Evolutionary conservation across 306 rosid species (phyloP).

Genomic region (Cucurbita moschata): DNA sequence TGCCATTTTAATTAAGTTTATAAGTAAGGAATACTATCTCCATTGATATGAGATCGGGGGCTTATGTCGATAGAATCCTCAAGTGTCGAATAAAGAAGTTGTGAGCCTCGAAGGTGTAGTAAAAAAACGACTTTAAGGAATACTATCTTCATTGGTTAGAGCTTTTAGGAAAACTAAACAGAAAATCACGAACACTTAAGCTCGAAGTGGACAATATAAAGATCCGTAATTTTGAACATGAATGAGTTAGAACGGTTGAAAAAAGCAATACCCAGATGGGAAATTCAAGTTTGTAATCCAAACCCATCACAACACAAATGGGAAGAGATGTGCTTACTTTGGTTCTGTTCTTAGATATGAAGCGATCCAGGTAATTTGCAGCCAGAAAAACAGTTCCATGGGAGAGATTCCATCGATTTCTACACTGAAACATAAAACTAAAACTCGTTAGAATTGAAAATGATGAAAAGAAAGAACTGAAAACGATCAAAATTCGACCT

Average conservation of each 20-base stretch:
- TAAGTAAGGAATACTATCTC: too few relatives aligned
- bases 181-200: too few relatives aligned
- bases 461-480: not conserved
- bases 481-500: constrained; percentile 15
- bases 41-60: too few relatives aligned
- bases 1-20: not conserved
- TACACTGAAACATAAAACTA: constrained; percentile 19
- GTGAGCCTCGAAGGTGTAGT: too few relatives aligned
- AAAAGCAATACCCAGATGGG: not conserved
- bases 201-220: too few relatives aligned
- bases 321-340: constrained; percentile 19
- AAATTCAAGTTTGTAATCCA: not conserved
- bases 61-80: too few relatives aligned
- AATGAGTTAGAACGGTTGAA: too few relatives aligned
- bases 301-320: not conserved
- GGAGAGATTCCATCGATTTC: constrained; percentile 33
- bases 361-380: constrained; percentile 38
- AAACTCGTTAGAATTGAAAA: not conserved
- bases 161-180: too few relatives aligned
- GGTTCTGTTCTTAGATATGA: constrained; percentile 26
- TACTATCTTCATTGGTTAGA: too few relatives aligned
- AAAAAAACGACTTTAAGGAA: too few relatives aligned
- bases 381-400: constrained; percentile 33
- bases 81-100: too few relatives aligned
- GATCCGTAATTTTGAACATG: too few relatives aligned